Evolutionary conservation across 1,139 yeast genomes (phyloP), one percentile per base, ranked within the genome.

Genomic region (Ashbya aceris): DNA sequence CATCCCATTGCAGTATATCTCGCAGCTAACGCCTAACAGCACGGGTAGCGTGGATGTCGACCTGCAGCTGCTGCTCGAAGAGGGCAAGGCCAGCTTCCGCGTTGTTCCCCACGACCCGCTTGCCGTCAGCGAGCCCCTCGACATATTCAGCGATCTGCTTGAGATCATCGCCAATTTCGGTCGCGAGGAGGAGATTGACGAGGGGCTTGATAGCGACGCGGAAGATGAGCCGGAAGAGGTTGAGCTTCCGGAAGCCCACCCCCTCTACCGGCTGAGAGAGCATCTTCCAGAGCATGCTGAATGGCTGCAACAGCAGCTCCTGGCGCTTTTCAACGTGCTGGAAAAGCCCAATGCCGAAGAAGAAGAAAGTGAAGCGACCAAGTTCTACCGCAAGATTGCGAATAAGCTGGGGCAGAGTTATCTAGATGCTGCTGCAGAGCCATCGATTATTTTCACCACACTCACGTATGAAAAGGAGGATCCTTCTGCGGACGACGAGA

Each of bases 91-190:
- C 36, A 43, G 49, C 27, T 54, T 58, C 38, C 40, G 45, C 11
- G 41, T 49, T 8, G 39, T 40, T 26, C 39, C 40, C 13, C 29
- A 45, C 5, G 43, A 56, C 29, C 29, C 27, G 10, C 14, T 35
- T 43, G 26, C 49, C 46, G 14, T 42, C 54, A 60, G 59, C 68
- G 78, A 74, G 47, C 66, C 74, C 26, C 69, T 78, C 48, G 73
- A 72, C 43, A 69, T 74, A 8, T 61, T 79, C 38, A 84, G 81
- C 54, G 89, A 79, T 56, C 61, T 81, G 46, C 62, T 82, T 36
- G 86, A 81, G 45, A 73, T 79, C 48, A 69, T 78, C 14, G 80
- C 76, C 45, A 77, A 78, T 50, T 82, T 79, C 50, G 85, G 85
- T 8, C 68, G 67, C 36, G 70, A 70, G 27, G 67, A 68, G 11